Evolutionary conservation across 164 flowering plant genomes (phyloP).

Genomic region (Liriodendron chinense): DNA sequence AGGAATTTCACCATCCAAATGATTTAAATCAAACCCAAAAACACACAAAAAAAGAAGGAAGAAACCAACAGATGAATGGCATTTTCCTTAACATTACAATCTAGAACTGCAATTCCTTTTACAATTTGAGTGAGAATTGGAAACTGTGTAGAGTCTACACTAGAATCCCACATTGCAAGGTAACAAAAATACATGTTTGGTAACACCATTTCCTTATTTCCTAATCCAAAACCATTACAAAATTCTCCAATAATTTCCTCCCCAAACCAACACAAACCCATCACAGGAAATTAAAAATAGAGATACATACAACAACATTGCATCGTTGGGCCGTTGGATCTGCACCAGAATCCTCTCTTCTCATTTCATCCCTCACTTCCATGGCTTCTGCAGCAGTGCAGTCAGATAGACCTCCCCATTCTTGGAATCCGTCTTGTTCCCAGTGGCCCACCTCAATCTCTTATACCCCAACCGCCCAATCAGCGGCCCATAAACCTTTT

Average conservation of each 20-base stretch:
- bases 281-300: not conserved
- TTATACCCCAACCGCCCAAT: conserved; percentile 78
- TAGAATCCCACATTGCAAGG: not conserved
- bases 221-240: conserved; percentile 7
- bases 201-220: conserved; percentile 1
- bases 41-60: no score
- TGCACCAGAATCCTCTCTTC: not conserved
- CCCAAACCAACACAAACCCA: not conserved
- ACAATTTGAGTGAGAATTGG: not conserved
- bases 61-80: no score
- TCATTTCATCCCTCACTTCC: not conserved
- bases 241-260: not conserved
- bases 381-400: conserved; percentile 79
- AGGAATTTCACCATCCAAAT: no score
- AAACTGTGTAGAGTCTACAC: not conserved
- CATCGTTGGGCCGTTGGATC: not conserved
- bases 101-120: not conserved
- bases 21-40: no score
- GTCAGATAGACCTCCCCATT: conserved; percentile 84
- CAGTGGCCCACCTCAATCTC: conserved; percentile 86
- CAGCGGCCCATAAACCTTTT: conserved; percentile 63
- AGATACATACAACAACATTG: conserved; percentile 1
- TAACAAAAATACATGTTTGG: conserved; percentile 1
- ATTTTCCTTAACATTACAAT: no score
- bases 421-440: conserved; percentile 67